Percentiles rank a stretch among this genome's conserved stretches.
phyloP scores from a whole-genome alignment of 2,329 filamentous ascomycete species.

The Beauveria australis region DNA sequence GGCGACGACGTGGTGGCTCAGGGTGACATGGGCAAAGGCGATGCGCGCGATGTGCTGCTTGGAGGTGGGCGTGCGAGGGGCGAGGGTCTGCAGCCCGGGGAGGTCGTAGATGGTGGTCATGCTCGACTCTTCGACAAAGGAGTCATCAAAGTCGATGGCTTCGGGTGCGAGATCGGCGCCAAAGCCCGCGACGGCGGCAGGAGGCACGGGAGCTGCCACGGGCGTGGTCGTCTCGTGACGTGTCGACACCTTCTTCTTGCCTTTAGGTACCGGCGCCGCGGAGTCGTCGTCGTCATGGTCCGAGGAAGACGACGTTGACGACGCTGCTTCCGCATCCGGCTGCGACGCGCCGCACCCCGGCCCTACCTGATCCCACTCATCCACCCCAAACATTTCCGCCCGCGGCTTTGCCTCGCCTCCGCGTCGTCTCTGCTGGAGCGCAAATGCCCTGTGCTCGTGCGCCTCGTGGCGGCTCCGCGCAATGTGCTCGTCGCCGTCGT shows the following conservation, averaged over 20 bases:
- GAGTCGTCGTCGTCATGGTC: neutral
- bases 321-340: too few relatives aligned
- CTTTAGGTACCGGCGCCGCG: neutral
- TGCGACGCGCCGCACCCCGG: too few relatives aligned
- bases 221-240: neutral
- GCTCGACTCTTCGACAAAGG: conserved; percentile 49
- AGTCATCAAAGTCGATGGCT: conserved; percentile 32
- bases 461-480: conserved; percentile 28
- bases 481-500: conserved; percentile 17
- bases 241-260: neutral
- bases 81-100: conserved; percentile 47
- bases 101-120: conserved; percentile 55
- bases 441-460: conserved; percentile 21
- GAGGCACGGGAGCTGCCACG: neutral
- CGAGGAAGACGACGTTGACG: too few relatives aligned
- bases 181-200: neutral
- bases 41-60: conserved; percentile 54
- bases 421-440: conserved; percentile 15
- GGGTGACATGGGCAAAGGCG: conserved; percentile 39
- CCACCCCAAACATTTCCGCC: conserved; percentile 7
- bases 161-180: neutral
- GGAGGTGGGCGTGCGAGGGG: conserved; percentile 39
- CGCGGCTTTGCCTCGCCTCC: conserved; percentile 7
- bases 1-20: conserved; percentile 50
- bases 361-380: neutral